phyloP scores from a whole-genome alignment of 2,329 filamentous ascomycete genomes.

The Trichoderma aggressivum region DNA sequence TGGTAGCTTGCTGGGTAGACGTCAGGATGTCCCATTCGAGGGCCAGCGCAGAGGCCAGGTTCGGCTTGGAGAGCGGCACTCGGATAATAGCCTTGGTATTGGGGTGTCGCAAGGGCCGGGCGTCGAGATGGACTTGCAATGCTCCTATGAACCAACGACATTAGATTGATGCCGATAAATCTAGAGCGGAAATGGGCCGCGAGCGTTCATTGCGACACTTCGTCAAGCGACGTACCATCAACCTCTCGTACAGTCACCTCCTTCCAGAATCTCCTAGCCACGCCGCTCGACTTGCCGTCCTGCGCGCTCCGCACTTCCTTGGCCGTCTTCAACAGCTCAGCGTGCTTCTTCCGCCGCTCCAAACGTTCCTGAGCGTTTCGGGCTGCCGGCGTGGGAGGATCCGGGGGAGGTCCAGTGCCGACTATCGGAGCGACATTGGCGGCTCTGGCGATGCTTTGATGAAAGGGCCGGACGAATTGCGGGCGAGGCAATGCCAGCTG shows the following conservation, averaged over 20 bases:
- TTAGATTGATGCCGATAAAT: neutral
- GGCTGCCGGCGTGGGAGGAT: slow-evolving; percentile 47
- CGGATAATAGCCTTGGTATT: slow-evolving; percentile 67
- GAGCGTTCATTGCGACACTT: neutral
- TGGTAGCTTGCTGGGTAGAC: slow-evolving; percentile 77
- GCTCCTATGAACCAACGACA: slow-evolving; percentile 31
- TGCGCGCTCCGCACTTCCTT: slow-evolving; percentile 43
- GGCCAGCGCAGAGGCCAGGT: slow-evolving; percentile 81
- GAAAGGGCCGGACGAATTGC: slow-evolving; percentile 30
- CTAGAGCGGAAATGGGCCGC: no score
- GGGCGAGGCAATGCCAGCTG: slow-evolving; percentile 31
- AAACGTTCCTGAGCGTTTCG: slow-evolving; percentile 43
- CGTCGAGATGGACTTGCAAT: slow-evolving; percentile 70
- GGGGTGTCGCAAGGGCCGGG: slow-evolving; percentile 73
- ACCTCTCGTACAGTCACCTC: slow-evolving; percentile 69
- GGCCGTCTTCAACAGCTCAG: slow-evolving; percentile 51
- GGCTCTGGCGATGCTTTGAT: slow-evolving; percentile 32
- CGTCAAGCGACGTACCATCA: slow-evolving; percentile 48
- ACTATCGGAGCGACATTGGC: slow-evolving; percentile 52
- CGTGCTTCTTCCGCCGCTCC: slow-evolving; percentile 51
- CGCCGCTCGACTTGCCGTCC: slow-evolving; percentile 39
- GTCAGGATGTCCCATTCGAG: slow-evolving; percentile 89
- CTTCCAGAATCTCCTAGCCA: slow-evolving; percentile 83
- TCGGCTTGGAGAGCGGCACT: slow-evolving; percentile 70
- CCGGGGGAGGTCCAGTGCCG: slow-evolving; percentile 58